Conservation (phyloP, 805 yeast genomes). For the Wickerhamia fluorescens region DNA sequence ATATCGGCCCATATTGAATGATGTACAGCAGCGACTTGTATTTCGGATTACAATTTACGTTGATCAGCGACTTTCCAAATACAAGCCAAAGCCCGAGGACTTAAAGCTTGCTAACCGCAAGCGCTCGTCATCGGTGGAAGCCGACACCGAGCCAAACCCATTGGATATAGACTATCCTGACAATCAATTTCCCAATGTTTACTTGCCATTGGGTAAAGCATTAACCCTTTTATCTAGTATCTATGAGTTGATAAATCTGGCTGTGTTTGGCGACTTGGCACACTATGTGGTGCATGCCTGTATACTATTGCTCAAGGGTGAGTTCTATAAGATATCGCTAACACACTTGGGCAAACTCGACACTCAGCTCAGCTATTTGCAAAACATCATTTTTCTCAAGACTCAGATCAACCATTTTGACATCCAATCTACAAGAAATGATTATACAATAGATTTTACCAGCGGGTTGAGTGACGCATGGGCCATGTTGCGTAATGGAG, state of each 20-base stretch:
- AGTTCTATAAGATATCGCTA: constrained; percentile 39
- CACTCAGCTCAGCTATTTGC: constrained; percentile 59
- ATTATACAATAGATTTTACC: constrained; percentile 72
- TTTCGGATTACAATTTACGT: constrained; percentile 71
- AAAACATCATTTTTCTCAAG: constrained; percentile 63
- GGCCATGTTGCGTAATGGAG: constrained; percentile 28
- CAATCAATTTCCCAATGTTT: constrained; percentile 41
- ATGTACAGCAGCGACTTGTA: constrained; percentile 72
- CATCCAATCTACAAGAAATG: constrained; percentile 66
- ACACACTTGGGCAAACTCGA: constrained; percentile 46
- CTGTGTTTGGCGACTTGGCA: constrained; percentile 82
- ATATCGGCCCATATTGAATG: constrained; percentile 66
- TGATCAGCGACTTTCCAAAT: constrained; percentile 60
- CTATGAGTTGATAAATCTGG: constrained; percentile 69
- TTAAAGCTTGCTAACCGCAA: constrained; percentile 44
- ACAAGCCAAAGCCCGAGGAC: constrained; percentile 63
- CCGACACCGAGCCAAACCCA: constrained; percentile 6
- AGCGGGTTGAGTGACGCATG: constrained; percentile 52
- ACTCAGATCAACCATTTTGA: constrained; percentile 70
- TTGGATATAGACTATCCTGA: constrained; percentile 30
- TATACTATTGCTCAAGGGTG: constrained; percentile 51
- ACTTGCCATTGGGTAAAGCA: constrained; percentile 67
- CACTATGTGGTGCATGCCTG: constrained; percentile 80
- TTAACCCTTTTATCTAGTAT: constrained; percentile 66
- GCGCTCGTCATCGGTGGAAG: constrained; percentile 7